A percentile compares a stretch with the other conserved stretches of the same genome.
These are phyloP conservation scores for Trichoderma sp. DNA, from an alignment of 2,329 filamentous ascomycete species.

Conservation along the genomic window DNA sequence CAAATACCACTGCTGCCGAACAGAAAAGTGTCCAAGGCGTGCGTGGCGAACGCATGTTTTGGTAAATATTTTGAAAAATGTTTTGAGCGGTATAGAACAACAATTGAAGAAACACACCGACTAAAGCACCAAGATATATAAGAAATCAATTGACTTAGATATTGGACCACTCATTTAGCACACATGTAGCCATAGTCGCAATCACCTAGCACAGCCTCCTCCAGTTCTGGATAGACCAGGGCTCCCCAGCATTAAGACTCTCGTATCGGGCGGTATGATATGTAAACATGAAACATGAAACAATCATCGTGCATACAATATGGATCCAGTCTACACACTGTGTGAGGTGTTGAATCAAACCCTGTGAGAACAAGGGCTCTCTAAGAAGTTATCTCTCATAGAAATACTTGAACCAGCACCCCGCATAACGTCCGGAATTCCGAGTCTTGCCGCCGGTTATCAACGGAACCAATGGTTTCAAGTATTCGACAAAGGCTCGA, in stretches of 20 bases:
- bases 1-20: background rate
- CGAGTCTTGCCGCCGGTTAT: background rate
- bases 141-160: background rate
- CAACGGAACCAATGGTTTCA: background rate
- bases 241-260: background rate
- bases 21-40: background rate
- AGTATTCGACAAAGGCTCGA: background rate
- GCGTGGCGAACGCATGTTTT: background rate
- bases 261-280: background rate
- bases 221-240: background rate
- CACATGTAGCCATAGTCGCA: background rate
- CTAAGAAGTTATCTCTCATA: background rate
- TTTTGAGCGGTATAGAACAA: background rate
- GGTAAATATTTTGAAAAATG: background rate
- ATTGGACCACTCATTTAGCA: background rate
- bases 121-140: background rate
- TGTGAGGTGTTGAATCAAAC: background rate
- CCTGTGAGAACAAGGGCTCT: background rate
- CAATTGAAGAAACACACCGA: background rate
- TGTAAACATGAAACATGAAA: background rate
- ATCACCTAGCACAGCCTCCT: background rate
- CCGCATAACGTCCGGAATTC: background rate
- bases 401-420: background rate
- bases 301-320: background rate
- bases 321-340: background rate